A percentile compares a stretch with the other conserved stretches of the same genome.
These are phyloP conservation scores for Metschnikowia borealis DNA, from an alignment of 805 yeast genomes.

Conservation along the genomic window DNA sequence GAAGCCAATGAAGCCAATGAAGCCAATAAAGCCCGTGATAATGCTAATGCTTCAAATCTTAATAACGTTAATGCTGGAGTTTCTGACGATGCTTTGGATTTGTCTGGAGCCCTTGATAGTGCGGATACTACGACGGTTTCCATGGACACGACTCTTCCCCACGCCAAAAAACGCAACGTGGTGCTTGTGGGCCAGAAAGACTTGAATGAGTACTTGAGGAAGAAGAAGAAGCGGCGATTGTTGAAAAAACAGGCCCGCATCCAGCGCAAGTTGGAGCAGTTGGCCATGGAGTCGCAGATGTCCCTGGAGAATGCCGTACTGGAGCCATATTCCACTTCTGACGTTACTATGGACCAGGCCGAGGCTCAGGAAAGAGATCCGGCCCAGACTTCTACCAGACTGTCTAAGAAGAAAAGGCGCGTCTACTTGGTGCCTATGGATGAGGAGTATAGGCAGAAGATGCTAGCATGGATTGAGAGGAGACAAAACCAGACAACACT, in stretches of 20 bases:
- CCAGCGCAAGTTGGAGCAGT: not conserved
- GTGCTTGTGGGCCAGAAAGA: constrained; percentile 2
- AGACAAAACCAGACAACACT: not conserved
- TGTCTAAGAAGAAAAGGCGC: not conserved
- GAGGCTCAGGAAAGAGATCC: too few species aligned
- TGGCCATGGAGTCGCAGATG: not conserved
- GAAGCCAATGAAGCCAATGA: too few species aligned
- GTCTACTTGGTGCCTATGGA: constrained; percentile 11
- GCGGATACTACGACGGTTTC: too few species aligned
- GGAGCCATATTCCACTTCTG: not conserved
- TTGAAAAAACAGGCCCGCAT: not conserved
- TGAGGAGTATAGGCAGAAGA: constrained; percentile 5
- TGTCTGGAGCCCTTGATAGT: not conserved
- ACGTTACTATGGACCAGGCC: not conserved
- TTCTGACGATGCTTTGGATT: too few species aligned
- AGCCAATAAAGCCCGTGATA: too few species aligned
- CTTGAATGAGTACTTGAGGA: not conserved
- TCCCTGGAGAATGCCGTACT: too few species aligned
- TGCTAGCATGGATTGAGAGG: not conserved
- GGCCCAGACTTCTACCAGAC: too few species aligned
- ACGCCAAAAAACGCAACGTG: not conserved
- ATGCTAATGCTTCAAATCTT: too few species aligned
- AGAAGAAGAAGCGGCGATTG: constrained; percentile 2
- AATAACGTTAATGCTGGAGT: too few species aligned
- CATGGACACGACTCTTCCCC: not conserved